These are phyloP conservation scores for Curvularia eragrostidis DNA, from an alignment of 2,329 filamentous ascomycete genomes.

Conservation along the genomic window DNA sequence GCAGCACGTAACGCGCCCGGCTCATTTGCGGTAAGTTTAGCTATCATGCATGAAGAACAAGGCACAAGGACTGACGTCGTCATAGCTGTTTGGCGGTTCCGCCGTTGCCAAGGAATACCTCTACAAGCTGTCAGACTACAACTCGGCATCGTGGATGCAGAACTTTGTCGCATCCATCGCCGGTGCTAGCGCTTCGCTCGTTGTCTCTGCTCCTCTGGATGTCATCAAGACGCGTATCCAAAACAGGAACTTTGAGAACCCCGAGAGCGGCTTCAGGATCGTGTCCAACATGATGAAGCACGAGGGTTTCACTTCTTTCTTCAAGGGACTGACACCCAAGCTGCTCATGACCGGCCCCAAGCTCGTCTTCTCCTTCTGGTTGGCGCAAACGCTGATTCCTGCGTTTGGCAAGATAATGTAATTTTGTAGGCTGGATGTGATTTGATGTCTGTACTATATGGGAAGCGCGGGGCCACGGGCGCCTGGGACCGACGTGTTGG, in stretches of 20 bases:
- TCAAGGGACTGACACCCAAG: conserved; percentile 97
- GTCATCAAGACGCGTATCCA: conserved; percentile 98
- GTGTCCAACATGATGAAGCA: conserved; percentile 90
- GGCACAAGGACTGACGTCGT: conserved; percentile 24
- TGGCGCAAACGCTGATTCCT: conserved; percentile 96
- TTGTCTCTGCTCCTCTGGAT: conserved; percentile 98
- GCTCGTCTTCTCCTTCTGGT: conserved; percentile 99
- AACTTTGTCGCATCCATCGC: conserved; percentile 98
- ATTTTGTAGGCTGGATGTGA: conserved; percentile 19
- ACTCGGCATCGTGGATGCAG: conserved; percentile 90
- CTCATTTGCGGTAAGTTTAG: conserved; percentile 81
- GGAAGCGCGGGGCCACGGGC: conserved; percentile 26
- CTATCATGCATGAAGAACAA: neutral
- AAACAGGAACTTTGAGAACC: conserved; percentile 98
- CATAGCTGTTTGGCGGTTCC: conserved; percentile 90
- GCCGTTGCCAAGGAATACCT: conserved; percentile 98
- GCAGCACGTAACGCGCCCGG: conserved; percentile 96
- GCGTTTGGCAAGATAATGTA: conserved; percentile 77
- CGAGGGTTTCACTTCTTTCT: conserved; percentile 86
- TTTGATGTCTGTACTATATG: conserved; percentile 40
- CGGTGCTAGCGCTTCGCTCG: conserved; percentile 90
- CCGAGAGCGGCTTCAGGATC: conserved; percentile 91
- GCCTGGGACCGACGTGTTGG: conserved; percentile 23
- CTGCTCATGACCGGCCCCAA: conserved; percentile 99
- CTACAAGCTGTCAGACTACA: conserved; percentile 90